These are phyloP conservation scores for Dothideomycetes sp. DNA, from an alignment of 2,329 filamentous ascomycete genomes.

Conservation along the genomic window DNA sequence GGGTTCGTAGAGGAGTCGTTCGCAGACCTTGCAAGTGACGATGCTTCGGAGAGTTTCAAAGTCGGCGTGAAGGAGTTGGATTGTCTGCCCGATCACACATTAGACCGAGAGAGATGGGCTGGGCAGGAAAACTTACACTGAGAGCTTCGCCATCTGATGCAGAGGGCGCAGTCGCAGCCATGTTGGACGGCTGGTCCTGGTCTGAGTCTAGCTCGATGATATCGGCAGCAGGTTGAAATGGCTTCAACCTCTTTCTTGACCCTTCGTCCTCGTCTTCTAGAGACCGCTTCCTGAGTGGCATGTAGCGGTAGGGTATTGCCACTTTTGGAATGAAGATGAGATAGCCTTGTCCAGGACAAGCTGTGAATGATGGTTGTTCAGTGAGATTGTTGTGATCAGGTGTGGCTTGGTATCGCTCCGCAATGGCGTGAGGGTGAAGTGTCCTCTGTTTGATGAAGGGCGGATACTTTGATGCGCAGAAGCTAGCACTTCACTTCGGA, in stretches of 20 bases:
- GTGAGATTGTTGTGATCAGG: too few relatives aligned
- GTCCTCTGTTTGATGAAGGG: too few relatives aligned
- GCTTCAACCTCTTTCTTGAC: constrained; percentile 4
- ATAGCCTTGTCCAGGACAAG: neutral
- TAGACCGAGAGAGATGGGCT: neutral
- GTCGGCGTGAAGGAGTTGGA: constrained; percentile 28
- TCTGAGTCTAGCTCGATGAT: neutral
- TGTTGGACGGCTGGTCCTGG: neutral
- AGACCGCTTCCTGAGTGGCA: constrained; percentile 7
- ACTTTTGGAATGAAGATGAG: neutral
- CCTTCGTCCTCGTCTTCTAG: constrained; percentile 3
- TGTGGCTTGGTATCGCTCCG: too few relatives aligned
- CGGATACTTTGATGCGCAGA: too few relatives aligned
- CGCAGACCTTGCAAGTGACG: constrained; percentile 58
- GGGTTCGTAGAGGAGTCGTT: constrained; percentile 57
- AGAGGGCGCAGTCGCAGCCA: neutral
- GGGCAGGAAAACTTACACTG: neutral
- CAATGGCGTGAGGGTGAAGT: too few relatives aligned
- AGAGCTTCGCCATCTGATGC: neutral
- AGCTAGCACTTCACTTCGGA: too few relatives aligned
- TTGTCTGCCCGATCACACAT: neutral
- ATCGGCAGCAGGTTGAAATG: neutral
- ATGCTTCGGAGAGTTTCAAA: constrained; percentile 50
- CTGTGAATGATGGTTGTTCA: too few relatives aligned
- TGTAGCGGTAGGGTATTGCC: constrained; percentile 4